Conservation (phyloP, 2,329 filamentous ascomycete species). For the Aspergillus fischeri region DNA sequence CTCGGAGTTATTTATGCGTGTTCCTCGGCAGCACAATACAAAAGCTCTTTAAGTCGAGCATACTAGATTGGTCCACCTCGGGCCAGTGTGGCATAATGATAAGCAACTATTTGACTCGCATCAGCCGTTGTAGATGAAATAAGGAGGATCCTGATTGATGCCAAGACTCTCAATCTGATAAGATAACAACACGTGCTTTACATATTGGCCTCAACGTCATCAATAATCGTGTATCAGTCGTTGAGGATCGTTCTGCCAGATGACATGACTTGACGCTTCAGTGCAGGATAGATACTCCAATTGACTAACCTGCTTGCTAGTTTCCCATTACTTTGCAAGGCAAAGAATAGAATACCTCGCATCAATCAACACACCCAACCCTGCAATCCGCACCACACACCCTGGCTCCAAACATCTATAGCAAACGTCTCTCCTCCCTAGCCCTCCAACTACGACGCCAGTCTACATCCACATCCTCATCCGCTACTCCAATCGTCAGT, state of each 20-base stretch:
- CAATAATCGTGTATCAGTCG: not conserved
- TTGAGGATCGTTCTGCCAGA: not conserved
- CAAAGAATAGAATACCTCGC: not conserved
- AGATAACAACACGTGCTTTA: not conserved
- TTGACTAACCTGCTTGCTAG: not conserved
- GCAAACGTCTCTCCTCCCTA: not conserved
- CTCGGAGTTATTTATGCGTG: not conserved
- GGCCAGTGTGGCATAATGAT: not conserved
- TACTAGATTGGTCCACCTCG: not conserved
- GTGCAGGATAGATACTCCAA: not conserved
- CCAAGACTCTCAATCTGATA: not conserved
- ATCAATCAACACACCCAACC: not conserved
- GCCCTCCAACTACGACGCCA: not conserved
- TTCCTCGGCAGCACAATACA: not conserved
- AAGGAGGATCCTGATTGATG: not conserved
- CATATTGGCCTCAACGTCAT: not conserved
- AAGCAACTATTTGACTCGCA: no score
- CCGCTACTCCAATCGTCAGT: no score
- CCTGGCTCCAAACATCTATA: not conserved
- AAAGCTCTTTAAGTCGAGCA: not conserved
- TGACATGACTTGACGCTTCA: not conserved
- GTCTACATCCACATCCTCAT: not conserved
- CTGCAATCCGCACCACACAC: not conserved
- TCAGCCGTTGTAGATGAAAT: not conserved
- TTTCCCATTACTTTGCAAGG: not conserved